Evolutionary conservation across 148 eudicot genomes (phyloP).

Genomic region (Rhododendron henanense): DNA sequence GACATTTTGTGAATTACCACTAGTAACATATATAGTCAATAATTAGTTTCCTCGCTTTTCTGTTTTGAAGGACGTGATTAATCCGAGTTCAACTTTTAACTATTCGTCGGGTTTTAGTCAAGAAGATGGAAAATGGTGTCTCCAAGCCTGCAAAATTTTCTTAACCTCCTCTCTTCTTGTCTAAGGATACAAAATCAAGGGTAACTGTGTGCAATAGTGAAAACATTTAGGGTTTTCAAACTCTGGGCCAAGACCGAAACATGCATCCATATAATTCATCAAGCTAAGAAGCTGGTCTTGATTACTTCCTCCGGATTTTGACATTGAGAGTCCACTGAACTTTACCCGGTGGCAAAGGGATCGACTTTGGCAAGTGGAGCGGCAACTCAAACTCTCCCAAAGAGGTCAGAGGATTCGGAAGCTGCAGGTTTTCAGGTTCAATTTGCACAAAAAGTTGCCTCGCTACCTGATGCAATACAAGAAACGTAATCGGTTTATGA

Average conservation of each 20-base stretch:
- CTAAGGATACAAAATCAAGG: background rate
- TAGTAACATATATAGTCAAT: too few species aligned
- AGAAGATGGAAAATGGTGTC: background rate
- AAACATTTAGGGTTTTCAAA: background rate
- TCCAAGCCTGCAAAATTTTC: background rate
- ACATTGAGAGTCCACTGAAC: slow-evolving; percentile 62
- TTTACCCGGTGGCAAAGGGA: slow-evolving; percentile 77
- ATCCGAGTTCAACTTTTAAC: background rate
- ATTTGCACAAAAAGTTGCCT: slow-evolving; percentile 65
- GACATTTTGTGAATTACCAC: too few species aligned
- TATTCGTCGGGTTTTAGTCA: background rate
- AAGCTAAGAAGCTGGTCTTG: background rate
- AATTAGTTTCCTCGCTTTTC: too few species aligned
- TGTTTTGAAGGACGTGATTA: too few species aligned
- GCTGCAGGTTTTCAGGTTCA: slow-evolving; percentile 63
- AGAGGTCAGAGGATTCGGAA: slow-evolving; percentile 60
- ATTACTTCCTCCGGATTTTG: slow-evolving; percentile 63
- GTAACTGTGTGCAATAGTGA: background rate
- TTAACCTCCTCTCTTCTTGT: background rate
- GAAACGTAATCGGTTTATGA: background rate
- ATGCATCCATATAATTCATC: background rate
- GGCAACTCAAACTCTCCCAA: slow-evolving; percentile 73
- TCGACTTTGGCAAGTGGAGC: slow-evolving; percentile 69
- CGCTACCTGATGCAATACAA: slow-evolving; percentile 46
- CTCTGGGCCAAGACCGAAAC: background rate